Percentiles rank a stretch among this genome's conserved stretches.
These are phyloP conservation scores for Achaetomium macrosporum DNA, from an alignment of 2,329 filamentous ascomycete genomes.

Conservation along the genomic window DNA sequence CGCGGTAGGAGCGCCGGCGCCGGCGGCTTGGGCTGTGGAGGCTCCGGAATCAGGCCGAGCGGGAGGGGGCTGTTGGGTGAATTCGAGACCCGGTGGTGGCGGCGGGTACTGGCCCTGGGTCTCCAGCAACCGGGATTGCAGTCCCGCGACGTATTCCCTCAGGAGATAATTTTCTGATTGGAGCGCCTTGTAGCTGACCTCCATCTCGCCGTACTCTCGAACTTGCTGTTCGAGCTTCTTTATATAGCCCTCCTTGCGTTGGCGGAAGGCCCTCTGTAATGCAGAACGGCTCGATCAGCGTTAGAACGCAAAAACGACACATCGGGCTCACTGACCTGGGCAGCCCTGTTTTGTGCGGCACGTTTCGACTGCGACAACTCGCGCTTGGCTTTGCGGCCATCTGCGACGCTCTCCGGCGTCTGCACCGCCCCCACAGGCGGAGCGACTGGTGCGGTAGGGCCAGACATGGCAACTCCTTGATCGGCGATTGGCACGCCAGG, in stretches of 20 bases:
- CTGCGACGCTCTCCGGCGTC: slow-evolving; percentile 33
- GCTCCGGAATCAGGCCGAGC: background rate
- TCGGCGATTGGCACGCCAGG: slow-evolving; percentile 25
- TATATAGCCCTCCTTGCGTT: slow-evolving; percentile 97
- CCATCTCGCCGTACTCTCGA: slow-evolving; percentile 69
- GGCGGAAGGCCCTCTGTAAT: slow-evolving; percentile 82
- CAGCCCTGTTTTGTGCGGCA: slow-evolving; percentile 91
- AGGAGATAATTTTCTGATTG: slow-evolving; percentile 86
- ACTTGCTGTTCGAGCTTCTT: slow-evolving; percentile 95
- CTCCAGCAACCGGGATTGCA: slow-evolving; percentile 83
- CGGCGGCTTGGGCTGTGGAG: slow-evolving; percentile 12
- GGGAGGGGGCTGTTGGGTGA: slow-evolving; percentile 30
- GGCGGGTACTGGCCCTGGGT: slow-evolving; percentile 77
- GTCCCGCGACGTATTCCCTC: slow-evolving; percentile 84
- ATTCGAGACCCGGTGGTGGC: slow-evolving; percentile 72
- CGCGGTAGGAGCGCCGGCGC: slow-evolving; percentile 5
- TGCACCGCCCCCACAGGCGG: slow-evolving; percentile 27
- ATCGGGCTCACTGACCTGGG: slow-evolving; percentile 63
- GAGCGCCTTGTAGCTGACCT: slow-evolving; percentile 70
- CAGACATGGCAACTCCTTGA: slow-evolving; percentile 27
- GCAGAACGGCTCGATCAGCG: slow-evolving; percentile 12
- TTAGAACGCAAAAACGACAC: slow-evolving; percentile 10
- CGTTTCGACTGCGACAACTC: slow-evolving; percentile 94
- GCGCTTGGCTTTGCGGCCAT: slow-evolving; percentile 74
- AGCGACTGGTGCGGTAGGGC: slow-evolving; percentile 26